phyloP scores from a whole-genome alignment of 768 basidiomycete species.

The Nevesoporus exiguus region DNA sequence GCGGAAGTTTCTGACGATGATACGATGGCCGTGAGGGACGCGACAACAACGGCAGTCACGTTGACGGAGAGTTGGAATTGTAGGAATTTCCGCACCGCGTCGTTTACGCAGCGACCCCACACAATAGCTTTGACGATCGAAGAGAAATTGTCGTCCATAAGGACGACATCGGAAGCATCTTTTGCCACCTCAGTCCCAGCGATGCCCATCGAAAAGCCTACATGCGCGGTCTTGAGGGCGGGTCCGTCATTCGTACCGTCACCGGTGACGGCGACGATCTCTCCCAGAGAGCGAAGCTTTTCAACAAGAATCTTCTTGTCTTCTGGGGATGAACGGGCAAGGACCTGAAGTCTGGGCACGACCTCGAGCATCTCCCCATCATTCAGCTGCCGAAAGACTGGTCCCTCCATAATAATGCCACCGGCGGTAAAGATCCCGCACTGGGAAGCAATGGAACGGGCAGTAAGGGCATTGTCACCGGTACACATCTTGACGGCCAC shows the following conservation, averaged over 20 bases:
- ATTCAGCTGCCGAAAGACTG: constrained; percentile 79
- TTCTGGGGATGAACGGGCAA: constrained; percentile 95
- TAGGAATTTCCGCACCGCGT: constrained; percentile 94
- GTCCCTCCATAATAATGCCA: constrained; percentile 98
- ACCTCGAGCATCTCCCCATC: constrained; percentile 72
- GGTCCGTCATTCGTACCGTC: constrained; percentile 99
- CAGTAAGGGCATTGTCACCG: constrained; percentile 93
- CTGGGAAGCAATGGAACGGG: constrained; percentile 93
- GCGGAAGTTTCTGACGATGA: constrained; percentile 75
- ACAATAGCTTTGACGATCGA: constrained; percentile 97
- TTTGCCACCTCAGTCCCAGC: constrained; percentile 98
- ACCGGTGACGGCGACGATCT: constrained; percentile 93
- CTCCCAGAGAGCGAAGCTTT: constrained; percentile 79
- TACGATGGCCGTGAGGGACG: constrained; percentile 85
- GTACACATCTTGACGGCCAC: constrained; percentile 98
- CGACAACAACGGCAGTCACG: constrained; percentile 92
- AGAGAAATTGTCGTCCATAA: constrained; percentile 96
- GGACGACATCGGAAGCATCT: constrained; percentile 97
- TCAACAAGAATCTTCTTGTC: constrained; percentile 95
- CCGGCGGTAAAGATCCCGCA: constrained; percentile 94
- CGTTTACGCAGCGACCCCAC: constrained; percentile 99
- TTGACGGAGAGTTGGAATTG: constrained; percentile 96
- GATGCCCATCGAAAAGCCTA: constrained; percentile 96
- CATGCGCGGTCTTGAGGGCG: constrained; percentile 91
- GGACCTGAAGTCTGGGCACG: constrained; percentile 89